phyloP scores from a whole-genome alignment of 2,329 filamentous ascomycete genomes.

The Ploettnerulaceae sp. region DNA sequence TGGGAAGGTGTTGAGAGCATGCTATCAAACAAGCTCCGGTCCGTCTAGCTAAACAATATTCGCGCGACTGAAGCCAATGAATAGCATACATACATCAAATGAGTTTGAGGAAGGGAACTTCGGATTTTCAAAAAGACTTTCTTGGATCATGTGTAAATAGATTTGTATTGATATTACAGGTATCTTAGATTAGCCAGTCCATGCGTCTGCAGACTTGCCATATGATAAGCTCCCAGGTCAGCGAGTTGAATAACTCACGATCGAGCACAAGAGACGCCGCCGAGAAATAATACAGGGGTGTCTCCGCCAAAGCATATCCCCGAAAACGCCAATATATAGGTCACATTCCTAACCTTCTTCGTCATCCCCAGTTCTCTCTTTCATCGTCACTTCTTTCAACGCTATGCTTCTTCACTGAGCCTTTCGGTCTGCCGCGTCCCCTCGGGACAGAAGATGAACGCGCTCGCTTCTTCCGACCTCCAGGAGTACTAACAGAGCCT shows the following conservation, averaged over 20 bases:
- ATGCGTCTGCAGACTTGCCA: neutral
- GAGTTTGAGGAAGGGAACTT: neutral
- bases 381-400: conserved; percentile 28
- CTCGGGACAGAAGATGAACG: conserved; percentile 39
- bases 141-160: conserved; percentile 8
- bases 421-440: conserved; percentile 23
- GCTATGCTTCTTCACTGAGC: conserved; percentile 22
- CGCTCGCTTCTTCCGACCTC: conserved; percentile 54
- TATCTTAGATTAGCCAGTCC: conserved; percentile 4
- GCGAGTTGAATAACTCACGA: neutral
- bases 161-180: conserved; percentile 9
- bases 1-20: too few species aligned
- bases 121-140: conserved; percentile 1
- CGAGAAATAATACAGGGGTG: conserved; percentile 12
- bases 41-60: too few species aligned
- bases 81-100: neutral
- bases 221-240: neutral
- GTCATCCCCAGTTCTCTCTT: conserved; percentile 4
- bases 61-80: neutral
- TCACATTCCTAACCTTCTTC: neutral
- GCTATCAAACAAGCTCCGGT: too few species aligned
- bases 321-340: conserved; percentile 7
- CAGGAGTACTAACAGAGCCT: conserved; percentile 44
- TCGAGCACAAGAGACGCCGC: conserved; percentile 6
- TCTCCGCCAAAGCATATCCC: neutral